Base-by-base conservation (phyloP, 2,329 filamentous ascomycete species). In the Torrubiella hemipterigena region DNA sequence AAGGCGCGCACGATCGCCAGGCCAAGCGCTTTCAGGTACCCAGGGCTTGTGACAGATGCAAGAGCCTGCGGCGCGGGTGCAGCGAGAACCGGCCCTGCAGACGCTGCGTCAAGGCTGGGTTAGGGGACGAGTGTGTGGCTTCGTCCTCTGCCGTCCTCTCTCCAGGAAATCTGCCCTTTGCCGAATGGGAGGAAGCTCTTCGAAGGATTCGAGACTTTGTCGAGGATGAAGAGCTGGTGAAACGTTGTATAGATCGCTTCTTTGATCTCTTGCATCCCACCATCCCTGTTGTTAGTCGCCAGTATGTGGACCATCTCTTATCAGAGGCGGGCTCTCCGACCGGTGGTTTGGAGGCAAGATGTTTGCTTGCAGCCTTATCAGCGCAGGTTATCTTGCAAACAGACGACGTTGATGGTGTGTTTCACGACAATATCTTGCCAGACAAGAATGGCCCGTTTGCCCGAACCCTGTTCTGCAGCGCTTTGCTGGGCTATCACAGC, bases 21-120 rank as follows among this genome's bases (percentile, higher is more conserved):
- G 33, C 42, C 28, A 62, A 61, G 41, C 48, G 58, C 15, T 44
- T 48, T 14, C 59, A 63, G 36, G 61, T 64, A 7, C 56, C 60
- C 7, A 47, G 56, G 17, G 61, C 61, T 7, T 64, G 61, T 33
- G 50, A 52, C 18, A 48, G 61, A 15, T 65, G 61, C 45, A 58
- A 59, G 38, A 49, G 46, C 13, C 47, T 63, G 10, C 55, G 60
- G 18, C 51, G 60, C 19, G 59, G 58, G 1, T 64, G 61, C 40
- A 63, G 54, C 43, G 59, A 64, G 41, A 54, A 49, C 29, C 47
- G 61, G 26, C 61, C 61, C 9, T 65, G 61, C 43, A 50, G 49
- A 31, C 45, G 61, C 31, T 65, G 61, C 43, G 39, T 54, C 34
- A 51, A 54, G 22, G 55, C 58, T 11, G 61, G 59, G n/a, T 42